phyloP scores from a whole-genome alignment of 1,284 basidiomycete genomes.

The Grifola frondosa region DNA sequence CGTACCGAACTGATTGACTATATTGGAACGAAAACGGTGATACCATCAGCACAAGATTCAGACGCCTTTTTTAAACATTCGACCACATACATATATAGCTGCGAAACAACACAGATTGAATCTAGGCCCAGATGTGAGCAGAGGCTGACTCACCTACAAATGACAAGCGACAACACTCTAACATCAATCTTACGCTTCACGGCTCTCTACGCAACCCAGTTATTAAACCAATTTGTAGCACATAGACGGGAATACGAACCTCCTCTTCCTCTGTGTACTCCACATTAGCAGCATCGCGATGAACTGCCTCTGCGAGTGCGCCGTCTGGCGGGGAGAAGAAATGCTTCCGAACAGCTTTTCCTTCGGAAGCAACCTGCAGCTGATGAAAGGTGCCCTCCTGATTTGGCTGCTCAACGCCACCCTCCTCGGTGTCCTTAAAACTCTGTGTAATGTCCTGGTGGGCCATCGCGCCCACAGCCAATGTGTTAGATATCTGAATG shows the following conservation, averaged over 20 bases:
- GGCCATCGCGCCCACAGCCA: no score
- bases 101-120: background rate
- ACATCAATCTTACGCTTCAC: constrained; percentile 49
- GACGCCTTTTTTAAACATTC: background rate
- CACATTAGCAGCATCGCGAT: constrained; percentile 47
- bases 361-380: constrained; percentile 17
- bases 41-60: no score
- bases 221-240: background rate
- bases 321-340: constrained; percentile 49
- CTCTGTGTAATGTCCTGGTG: no score
- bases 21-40: background rate
- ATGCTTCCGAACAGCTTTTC: constrained; percentile 21
- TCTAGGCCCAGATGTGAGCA: no score
- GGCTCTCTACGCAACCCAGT: constrained; percentile 28
- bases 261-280: constrained; percentile 48
- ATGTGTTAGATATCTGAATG: no score
- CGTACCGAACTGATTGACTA: constrained; percentile 57
- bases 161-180: constrained; percentile 45
- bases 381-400: constrained; percentile 31
- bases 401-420: constrained; percentile 6
- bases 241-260: constrained; percentile 26
- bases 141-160: constrained; percentile 45
- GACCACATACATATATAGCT: constrained; percentile 48
- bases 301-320: constrained; percentile 46
- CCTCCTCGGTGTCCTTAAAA: constrained; percentile 13